phyloP scores from a whole-genome alignment of 495 filamentous ascomycete species.

The Parmelia sp. region DNA sequence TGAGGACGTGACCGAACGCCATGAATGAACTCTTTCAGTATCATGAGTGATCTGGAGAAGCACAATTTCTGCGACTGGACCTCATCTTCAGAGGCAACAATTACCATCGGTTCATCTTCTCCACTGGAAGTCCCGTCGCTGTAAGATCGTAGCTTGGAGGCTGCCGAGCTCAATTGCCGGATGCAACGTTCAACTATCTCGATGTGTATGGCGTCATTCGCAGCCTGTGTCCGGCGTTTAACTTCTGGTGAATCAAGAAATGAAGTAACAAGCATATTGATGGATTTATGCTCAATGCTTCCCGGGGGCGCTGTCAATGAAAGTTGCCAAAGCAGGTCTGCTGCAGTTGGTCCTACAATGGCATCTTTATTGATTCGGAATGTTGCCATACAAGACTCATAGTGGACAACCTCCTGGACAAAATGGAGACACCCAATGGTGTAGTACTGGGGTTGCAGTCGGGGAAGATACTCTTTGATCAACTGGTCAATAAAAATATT shows the following conservation, averaged over 20 bases:
- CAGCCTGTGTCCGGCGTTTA: constrained; percentile 37
- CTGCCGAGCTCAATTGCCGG: constrained; percentile 63
- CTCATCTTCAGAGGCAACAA: constrained; percentile 40
- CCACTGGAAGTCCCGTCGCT: constrained; percentile 36
- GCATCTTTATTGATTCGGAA: constrained; percentile 7
- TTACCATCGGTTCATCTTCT: constrained; percentile 47
- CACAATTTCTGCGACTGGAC: constrained; percentile 48
- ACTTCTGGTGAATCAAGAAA: constrained; percentile 56
- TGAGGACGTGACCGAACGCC: constrained; percentile 47
- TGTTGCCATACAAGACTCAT: constrained; percentile 32
- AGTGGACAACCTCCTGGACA: constrained; percentile 49
- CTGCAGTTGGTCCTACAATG: constrained; percentile 40
- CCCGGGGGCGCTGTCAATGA: constrained; percentile 63
- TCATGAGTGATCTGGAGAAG: constrained; percentile 59
- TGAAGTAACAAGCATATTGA: constrained; percentile 62
- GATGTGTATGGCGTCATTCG: constrained; percentile 66
- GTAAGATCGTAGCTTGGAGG: constrained; percentile 49
- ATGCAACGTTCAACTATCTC: constrained; percentile 72
- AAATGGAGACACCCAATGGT: constrained; percentile 63
- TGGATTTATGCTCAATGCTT: constrained; percentile 63
- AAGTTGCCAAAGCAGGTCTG: constrained; percentile 79
- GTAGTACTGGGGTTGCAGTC: constrained; percentile 56
- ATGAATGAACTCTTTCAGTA: constrained; percentile 52
- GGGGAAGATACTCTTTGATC: constrained; percentile 59
- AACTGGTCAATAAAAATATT: constrained; percentile 64